These are phyloP conservation scores for Cercospora zeina DNA, from an alignment of 2,329 filamentous ascomycete genomes.

Conservation along the genomic window DNA sequence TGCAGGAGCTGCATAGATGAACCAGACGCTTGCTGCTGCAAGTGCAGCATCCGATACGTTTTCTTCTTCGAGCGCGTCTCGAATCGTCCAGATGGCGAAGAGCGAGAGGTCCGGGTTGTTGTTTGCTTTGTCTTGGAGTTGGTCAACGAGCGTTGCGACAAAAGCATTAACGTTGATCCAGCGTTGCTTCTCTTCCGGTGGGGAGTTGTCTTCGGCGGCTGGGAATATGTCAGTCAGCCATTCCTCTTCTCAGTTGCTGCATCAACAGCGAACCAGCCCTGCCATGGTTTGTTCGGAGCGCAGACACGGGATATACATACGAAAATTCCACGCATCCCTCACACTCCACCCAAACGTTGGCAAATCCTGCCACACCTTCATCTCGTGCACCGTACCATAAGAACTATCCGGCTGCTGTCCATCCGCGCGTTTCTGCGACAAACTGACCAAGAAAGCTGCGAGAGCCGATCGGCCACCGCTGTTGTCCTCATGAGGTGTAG, in stretches of 20 bases:
- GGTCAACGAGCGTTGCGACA: slow-evolving; percentile 32
- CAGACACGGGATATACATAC: slow-evolving; percentile 20
- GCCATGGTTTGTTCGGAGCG: background rate
- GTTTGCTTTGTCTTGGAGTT: slow-evolving; percentile 26
- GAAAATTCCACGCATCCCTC: slow-evolving; percentile 38
- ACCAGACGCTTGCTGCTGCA: slow-evolving; percentile 37
- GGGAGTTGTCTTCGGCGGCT: slow-evolving; percentile 30
- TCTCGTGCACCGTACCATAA: slow-evolving; percentile 27
- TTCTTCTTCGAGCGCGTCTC: slow-evolving; percentile 36
- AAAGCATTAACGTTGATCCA: slow-evolving; percentile 40
- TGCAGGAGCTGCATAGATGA: slow-evolving; percentile 34
- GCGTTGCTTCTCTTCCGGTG: slow-evolving; percentile 25
- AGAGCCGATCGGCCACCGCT: slow-evolving; percentile 12
- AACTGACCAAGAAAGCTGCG: slow-evolving; percentile 7
- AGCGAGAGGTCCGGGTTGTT: slow-evolving; percentile 35
- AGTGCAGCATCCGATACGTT: slow-evolving; percentile 29
- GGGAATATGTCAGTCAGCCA: background rate
- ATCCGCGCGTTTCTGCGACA: slow-evolving; percentile 22
- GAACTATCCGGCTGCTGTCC: slow-evolving; percentile 24
- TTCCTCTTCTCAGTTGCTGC: too few relatives aligned
- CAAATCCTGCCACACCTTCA: slow-evolving; percentile 36
- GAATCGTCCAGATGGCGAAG: slow-evolving; percentile 37
- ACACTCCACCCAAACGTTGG: slow-evolving; percentile 37
- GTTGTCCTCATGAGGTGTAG: slow-evolving; percentile 25
- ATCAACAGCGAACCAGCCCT: background rate